Base-by-base conservation (phyloP, 805 yeast genomes). In the Babjeviella inositovora region DNA sequence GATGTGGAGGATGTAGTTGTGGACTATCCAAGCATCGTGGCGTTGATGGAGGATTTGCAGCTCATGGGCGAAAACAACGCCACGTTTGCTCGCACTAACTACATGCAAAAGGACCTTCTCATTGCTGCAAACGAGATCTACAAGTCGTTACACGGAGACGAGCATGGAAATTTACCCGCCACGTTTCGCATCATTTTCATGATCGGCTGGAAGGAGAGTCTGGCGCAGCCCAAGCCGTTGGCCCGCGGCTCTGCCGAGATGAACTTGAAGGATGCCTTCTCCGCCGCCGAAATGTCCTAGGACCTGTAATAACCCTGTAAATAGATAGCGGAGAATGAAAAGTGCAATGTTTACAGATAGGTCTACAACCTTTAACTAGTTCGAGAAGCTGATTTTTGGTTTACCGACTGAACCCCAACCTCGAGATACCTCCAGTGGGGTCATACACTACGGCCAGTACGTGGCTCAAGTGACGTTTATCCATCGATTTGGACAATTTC, bases 121-220 rank as follows among this genome's bases (percentile, higher is more conserved):
- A 45, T 71, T n/a, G 81, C 90, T 1, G 72, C 87, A 0, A 74
- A 74, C 29, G 74, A 79, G 13, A 76, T 81, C 17, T 81, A 81
- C 43, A 57, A 57, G 31, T 52, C 66, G 5, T 50, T 81, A 41
- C 87, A 81, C 41, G 84, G 82, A 2, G 74, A 71, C 22, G 42
- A 42, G 5, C 79, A 65, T 28, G 50, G 47, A 3, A 32, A 50
- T 9, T 41, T 80, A n/a, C 93, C 93, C 2, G 84, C 81, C 7
- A 80, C 93, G 1, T 81, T 66, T 47, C 53, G 81, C 29, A 65
- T 81, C 25, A 66, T 80, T 13, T 75, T 73, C 41, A 73, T 80
- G 82, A 76, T 81, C 39, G 93, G 93, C 3, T 81, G 93, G 93
- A 81, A 77, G 42, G 70, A 72, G 32, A 62, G 79, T 25, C 64